These are phyloP conservation scores for Phylloporus arenicola DNA, from an alignment of 768 basidiomycete genomes.

Conservation along the genomic window DNA sequence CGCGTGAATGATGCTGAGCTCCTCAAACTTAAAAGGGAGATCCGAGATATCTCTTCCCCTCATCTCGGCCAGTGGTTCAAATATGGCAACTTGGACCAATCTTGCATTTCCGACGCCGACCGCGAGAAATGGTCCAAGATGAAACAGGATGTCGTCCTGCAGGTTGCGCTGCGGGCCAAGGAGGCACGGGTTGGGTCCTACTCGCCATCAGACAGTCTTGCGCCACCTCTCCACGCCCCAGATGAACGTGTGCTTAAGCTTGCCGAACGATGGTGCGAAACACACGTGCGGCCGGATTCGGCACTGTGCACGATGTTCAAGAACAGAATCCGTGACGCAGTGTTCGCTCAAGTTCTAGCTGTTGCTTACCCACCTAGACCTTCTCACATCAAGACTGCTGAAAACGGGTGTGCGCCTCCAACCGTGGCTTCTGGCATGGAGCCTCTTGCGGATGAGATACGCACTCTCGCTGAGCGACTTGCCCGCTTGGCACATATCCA, in stretches of 20 bases:
- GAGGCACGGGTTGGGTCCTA: slow-evolving; percentile 33
- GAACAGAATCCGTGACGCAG: slow-evolving; percentile 56
- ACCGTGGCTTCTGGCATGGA: slow-evolving; percentile 57
- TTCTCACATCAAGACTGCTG: slow-evolving; percentile 25
- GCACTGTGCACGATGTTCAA: slow-evolving; percentile 56
- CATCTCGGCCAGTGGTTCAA: slow-evolving; percentile 59
- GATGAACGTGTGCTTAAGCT: slow-evolving; percentile 51
- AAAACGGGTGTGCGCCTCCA: slow-evolving; percentile 13
- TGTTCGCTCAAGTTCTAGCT: slow-evolving; percentile 56
- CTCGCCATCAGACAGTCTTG: slow-evolving; percentile 24
- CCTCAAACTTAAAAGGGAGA: slow-evolving; percentile 63
- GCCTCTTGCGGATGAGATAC: slow-evolving; percentile 60
- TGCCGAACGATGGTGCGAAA: slow-evolving; percentile 67
- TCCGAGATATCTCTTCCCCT: slow-evolving; percentile 58
- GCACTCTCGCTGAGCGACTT: slow-evolving; percentile 62
- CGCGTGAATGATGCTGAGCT: slow-evolving; percentile 51
- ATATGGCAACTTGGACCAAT: slow-evolving; percentile 24
- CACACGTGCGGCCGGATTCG: slow-evolving; percentile 58
- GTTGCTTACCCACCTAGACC: slow-evolving; percentile 44
- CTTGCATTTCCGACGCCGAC: slow-evolving; percentile 33
- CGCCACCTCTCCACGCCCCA: slow-evolving; percentile 30
- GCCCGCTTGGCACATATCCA: slow-evolving; percentile 70
- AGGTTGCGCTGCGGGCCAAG: slow-evolving; percentile 66
- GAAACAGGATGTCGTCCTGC: slow-evolving; percentile 66
- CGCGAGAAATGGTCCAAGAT: slow-evolving; percentile 48